Percentiles rank a stretch among this genome's conserved stretches.
phyloP scores from a whole-genome alignment of 2,329 filamentous ascomycete genomes.

The Diaporthe sp. region DNA sequence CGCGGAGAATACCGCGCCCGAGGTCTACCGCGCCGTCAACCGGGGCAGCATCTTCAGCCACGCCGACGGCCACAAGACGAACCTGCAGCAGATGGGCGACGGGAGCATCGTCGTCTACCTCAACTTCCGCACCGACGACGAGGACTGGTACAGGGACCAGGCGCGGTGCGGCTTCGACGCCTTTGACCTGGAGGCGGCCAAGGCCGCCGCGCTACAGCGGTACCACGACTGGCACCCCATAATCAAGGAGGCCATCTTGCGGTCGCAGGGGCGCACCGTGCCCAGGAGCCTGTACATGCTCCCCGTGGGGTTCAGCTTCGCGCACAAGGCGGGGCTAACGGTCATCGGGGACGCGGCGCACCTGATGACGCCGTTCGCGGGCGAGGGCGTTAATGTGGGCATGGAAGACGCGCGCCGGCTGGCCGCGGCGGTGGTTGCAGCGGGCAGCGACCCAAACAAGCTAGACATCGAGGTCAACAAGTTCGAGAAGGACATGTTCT shows the following conservation, averaged over 20 bases:
- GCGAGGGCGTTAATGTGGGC: slow-evolving; percentile 71
- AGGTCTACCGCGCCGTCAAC: slow-evolving; percentile 60
- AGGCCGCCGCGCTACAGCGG: slow-evolving; percentile 52
- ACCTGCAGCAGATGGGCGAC: slow-evolving; percentile 63
- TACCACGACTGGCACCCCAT: slow-evolving; percentile 58
- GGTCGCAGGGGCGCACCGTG: slow-evolving; percentile 55
- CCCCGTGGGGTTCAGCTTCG: slow-evolving; percentile 63
- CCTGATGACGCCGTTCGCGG: slow-evolving; percentile 69
- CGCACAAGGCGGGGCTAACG: slow-evolving; percentile 62
- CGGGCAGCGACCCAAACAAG: slow-evolving; percentile 35
- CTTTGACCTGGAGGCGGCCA: slow-evolving; percentile 53
- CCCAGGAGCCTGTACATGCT: slow-evolving; percentile 66
- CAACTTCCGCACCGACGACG: slow-evolving; percentile 54
- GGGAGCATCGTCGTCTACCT: slow-evolving; percentile 59
- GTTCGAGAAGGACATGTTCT: slow-evolving; percentile 57
- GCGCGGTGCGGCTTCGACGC: slow-evolving; percentile 60
- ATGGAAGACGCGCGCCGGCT: slow-evolving; percentile 68
- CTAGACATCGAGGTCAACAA: slow-evolving; percentile 52
- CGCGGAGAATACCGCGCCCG: slow-evolving; percentile 56
- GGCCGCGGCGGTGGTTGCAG: slow-evolving; percentile 56
- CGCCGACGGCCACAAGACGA: slow-evolving; percentile 56
- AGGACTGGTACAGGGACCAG: slow-evolving; percentile 50
- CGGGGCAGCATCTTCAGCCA: slow-evolving; percentile 61
- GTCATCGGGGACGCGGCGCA: slow-evolving; percentile 73
- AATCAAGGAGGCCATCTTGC: slow-evolving; percentile 57